Evolutionary conservation across 2,329 filamentous ascomycete genomes (phyloP), one percentile per base, ranked within the genome.

Genomic region (Aspergillus jensenii): DNA sequence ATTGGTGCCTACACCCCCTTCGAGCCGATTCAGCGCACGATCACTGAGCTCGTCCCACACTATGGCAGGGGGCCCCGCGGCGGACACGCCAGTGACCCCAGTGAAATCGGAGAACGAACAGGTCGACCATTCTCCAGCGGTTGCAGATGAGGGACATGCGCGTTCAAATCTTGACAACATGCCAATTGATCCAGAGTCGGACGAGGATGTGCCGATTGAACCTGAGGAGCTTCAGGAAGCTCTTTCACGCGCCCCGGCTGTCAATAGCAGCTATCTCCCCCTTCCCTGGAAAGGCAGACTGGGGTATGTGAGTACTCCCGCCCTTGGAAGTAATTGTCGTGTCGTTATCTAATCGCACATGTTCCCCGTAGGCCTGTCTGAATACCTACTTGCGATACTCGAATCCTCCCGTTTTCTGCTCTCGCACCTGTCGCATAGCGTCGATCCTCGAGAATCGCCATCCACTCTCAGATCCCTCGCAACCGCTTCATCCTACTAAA

Each of bases 381-480:
- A 96, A 96, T 71, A 98, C 93, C 0, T 97, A 97, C 72, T 81
- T 98, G 2, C 88, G 93, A 45, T 83, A 84, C 52, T 87, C 90
- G 2, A 93, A 87, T 61, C 90, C 91, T 7, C 87, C 93, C 0
- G 87, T 98, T 1, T 98, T 97, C 74, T 90, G 88, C 63, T 97
- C 93, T 0, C 85, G 93, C 55, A 97, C 93, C 0, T 97, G 93
- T 70, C 89, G 93, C 31, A 93, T 98, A 61, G 83, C 90, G 1
- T 96, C 91, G 1, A 96, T 98, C 44, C 71, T 97, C 11, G 92
- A 97, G 57, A 91, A 97, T 67, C 87, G 91, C 8, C 86, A 96
- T 73, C 91, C 93, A 0, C 80, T 97, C 2, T 81, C 82, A 64
- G 87, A 96, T 63, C 88, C 90, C 0, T 82, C 83, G 0, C 85